Percentiles rank a stretch among this genome's conserved stretches.
These are phyloP conservation scores for Scortechinia acanthostroma DNA, from an alignment of 2,329 filamentous ascomycete species.

Conservation along the genomic window DNA sequence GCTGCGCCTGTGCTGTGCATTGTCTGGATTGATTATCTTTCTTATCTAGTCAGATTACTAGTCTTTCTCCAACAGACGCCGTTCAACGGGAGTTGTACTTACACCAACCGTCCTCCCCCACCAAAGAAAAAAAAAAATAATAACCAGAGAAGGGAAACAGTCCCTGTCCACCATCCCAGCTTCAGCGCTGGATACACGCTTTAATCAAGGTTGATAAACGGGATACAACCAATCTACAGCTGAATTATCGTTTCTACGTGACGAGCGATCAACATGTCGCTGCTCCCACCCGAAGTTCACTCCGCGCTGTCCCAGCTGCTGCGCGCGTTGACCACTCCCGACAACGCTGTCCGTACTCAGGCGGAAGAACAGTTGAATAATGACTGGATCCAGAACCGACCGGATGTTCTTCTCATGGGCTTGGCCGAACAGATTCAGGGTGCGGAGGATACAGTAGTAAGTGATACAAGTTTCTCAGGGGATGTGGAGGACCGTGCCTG, in stretches of 20 bases:
- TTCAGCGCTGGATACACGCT: too few species aligned
- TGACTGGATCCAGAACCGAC: constrained; percentile 77
- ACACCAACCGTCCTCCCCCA: too few species aligned
- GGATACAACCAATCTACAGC: neutral
- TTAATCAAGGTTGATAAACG: neutral
- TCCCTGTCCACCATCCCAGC: too few species aligned
- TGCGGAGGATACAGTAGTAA: constrained; percentile 67
- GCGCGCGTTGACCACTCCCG: constrained; percentile 78
- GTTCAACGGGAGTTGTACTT: too few species aligned
- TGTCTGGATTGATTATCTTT: neutral
- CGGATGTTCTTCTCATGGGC: constrained; percentile 87
- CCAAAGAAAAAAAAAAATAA: neutral
- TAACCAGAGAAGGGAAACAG: too few species aligned
- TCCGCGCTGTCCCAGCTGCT: constrained; percentile 79
- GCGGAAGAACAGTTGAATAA: constrained; percentile 86
- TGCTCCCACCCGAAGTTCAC: constrained; percentile 78
- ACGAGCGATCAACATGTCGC: constrained; percentile 54
- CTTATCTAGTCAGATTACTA: too few species aligned
- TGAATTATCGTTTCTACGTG: neutral
- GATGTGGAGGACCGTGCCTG: too few species aligned
- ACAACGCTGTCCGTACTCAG: constrained; percentile 77
- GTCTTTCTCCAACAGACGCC: too few species aligned
- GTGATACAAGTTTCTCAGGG: too few species aligned
- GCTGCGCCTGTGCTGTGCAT: neutral
- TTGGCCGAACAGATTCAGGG: constrained; percentile 84